phyloP scores from a whole-genome alignment of 805 yeast genomes.

The Metschnikowia henanensis region DNA sequence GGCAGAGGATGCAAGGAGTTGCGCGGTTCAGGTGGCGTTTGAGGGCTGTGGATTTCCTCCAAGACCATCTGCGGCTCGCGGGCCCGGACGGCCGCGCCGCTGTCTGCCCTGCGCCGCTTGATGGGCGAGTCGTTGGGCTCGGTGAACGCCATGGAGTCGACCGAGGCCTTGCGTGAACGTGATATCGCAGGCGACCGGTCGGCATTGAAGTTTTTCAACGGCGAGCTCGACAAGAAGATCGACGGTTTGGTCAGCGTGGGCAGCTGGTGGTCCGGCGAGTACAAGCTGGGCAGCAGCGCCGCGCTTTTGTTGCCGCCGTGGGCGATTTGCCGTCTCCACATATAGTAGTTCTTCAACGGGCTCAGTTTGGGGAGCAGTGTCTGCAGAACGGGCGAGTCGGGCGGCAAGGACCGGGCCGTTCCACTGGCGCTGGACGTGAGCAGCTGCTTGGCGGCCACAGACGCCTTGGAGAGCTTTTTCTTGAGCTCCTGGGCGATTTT shows the following conservation, averaged over 20 bases:
- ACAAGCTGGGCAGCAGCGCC: constrained; percentile 32
- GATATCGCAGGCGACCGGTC: neutral
- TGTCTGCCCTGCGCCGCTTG: constrained; percentile 23
- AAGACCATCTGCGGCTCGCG: constrained; percentile 29
- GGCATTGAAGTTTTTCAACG: constrained; percentile 25
- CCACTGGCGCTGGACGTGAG: constrained; percentile 18
- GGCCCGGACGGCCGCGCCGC: constrained; percentile 15
- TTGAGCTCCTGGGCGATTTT: constrained; percentile 44
- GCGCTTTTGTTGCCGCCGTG: constrained; percentile 22
- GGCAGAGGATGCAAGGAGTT: constrained; percentile 30
- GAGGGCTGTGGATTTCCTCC: constrained; percentile 29
- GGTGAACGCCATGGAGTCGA: constrained; percentile 12
- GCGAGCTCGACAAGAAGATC: constrained; percentile 36
- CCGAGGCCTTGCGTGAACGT: constrained; percentile 10
- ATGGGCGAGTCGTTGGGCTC: constrained; percentile 33
- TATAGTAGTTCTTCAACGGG: constrained; percentile 32
- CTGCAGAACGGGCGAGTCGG: constrained; percentile 19
- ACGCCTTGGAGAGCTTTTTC: constrained; percentile 41
- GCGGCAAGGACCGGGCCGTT: constrained; percentile 21
- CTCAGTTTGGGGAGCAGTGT: constrained; percentile 23
- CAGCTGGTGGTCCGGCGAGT: constrained; percentile 39
- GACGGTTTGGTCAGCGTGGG: constrained; percentile 41
- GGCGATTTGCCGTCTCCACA: constrained; percentile 27
- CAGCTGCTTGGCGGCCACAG: constrained; percentile 44
- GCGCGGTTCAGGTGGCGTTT: constrained; percentile 27